Conservation (phyloP, 345 rosid species). For the Rubroshorea leprosula region DNA sequence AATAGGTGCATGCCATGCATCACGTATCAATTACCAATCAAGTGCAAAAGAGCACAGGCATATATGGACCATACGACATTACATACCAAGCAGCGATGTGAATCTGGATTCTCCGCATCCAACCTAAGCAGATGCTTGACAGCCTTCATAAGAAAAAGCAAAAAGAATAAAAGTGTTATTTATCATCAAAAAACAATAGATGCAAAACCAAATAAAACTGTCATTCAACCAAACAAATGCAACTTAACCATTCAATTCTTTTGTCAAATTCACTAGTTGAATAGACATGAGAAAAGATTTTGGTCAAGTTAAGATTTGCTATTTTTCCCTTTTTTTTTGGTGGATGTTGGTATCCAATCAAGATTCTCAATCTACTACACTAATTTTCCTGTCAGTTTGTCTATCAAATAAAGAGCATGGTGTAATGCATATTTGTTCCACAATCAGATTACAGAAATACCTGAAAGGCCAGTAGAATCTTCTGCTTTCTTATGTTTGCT, state of each 20-base stretch:
- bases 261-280: not conserved
- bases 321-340: not conserved
- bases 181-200: not conserved
- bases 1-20: not conserved
- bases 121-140: conserved; percentile 77
- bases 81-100: conserved; percentile 86
- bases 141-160: conserved; percentile 49
- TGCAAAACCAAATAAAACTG: not conserved
- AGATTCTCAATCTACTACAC: not conserved
- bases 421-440: not conserved
- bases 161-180: not conserved
- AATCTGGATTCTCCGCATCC: conserved; percentile 83
- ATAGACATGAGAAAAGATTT: not conserved
- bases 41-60: not conserved
- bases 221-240: conserved; percentile 3
- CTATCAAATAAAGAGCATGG: not conserved
- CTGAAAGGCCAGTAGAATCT: conserved; percentile 90
- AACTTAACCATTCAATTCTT: not conserved
- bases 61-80: not conserved
- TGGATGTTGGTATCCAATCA: not conserved
- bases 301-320: not conserved
- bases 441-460: conserved; percentile 26
- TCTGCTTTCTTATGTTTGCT: conserved; percentile 90
- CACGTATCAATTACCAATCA: not conserved
- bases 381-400: not conserved